phyloP scores from a whole-genome alignment of 306 rosid genomes.

The Rosa chinensis region DNA sequence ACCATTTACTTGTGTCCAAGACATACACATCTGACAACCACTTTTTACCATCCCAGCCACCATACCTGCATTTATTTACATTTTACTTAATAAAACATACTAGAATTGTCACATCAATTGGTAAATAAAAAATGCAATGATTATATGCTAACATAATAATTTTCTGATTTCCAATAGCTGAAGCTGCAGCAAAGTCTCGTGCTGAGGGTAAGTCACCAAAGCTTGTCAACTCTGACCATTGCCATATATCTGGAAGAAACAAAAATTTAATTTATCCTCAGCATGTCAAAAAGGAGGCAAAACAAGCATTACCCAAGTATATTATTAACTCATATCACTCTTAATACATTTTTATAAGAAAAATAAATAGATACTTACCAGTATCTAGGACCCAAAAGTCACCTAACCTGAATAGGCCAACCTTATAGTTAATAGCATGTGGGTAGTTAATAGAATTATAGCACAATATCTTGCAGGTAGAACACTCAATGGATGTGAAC shows the following conservation, averaged over 20 bases:
- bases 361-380: constrained; percentile 45
- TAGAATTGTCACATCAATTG: constrained; percentile 13
- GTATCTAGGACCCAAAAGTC: constrained; percentile 99
- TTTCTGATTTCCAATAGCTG: constrained; percentile 86
- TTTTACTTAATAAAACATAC: constrained; percentile 15
- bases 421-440: constrained; percentile 19
- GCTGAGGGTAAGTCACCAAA: constrained; percentile 94
- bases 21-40: constrained; percentile 94
- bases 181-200: constrained; percentile 90
- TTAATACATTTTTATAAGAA: constrained; percentile 10
- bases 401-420: constrained; percentile 72
- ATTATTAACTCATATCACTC: constrained; percentile 10
- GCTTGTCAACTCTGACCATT: constrained; percentile 95
- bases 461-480: background rate
- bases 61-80: constrained; percentile 63
- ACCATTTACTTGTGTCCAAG: constrained; percentile 79
- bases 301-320: constrained; percentile 9
- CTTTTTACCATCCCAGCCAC: constrained; percentile 99
- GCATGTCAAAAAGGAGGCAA: background rate
- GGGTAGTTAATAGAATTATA: background rate
- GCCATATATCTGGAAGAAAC: constrained; percentile 82
- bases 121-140: background rate
- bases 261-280: background rate
- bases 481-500: constrained; percentile 5
- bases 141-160: constrained; percentile 72